Base-by-base conservation (phyloP, 2,329 filamentous ascomycete species). In the Colletotrichum sidae region DNA sequence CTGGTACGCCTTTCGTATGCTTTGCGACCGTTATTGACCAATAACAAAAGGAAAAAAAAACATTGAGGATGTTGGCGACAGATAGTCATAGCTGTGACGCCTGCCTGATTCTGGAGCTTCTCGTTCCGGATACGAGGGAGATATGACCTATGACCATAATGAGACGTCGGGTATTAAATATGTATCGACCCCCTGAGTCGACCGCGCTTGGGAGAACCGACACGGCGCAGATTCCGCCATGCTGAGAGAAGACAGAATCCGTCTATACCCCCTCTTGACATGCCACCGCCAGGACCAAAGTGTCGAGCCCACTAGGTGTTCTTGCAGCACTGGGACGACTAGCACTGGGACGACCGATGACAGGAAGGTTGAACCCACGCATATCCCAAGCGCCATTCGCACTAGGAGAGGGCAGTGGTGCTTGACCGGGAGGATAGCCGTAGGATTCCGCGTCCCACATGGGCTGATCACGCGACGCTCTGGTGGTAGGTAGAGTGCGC, bases 231-330 rank as follows among this genome's bases (percentile, higher is more conserved):
- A 25, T 25, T 25, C 25, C 25, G 4, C 25, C 25, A 25, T 25
- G 37, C 12, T 34, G 9, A 4, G 12, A 17, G 45, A 38, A n/a
- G 44, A 13, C 17, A 17, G 25, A 8, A 3, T 7, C 33, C 12
- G 15, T 15, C 15, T 65, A 67, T 7, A 49, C 62, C 49, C 79
- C 79, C 69, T 85, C 82, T 71, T 85, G 83, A 67, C 82, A 85
- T 33, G 83, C 84, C 12, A 86, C 79, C 25, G 84, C 85, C 77
- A 84, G 80, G 51, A 84, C 85, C 17, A 88, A 76, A 8, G 84
- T 81, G 67, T 87, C 85, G 6, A 88, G 79, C 17, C 84, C 85
- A 64, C 81, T 83, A n/a, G 79, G 78, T n/a, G 80, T 80, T 64
- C 80, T 76, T 3, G 72, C 72, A 7, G 77, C 71, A 11, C 72